A percentile compares a stretch with the other conserved stretches of the same genome.
Evolutionary conservation across 495 filamentous ascomycete genomes (phyloP).

Genomic region (Cenococcum geophilum): DNA sequence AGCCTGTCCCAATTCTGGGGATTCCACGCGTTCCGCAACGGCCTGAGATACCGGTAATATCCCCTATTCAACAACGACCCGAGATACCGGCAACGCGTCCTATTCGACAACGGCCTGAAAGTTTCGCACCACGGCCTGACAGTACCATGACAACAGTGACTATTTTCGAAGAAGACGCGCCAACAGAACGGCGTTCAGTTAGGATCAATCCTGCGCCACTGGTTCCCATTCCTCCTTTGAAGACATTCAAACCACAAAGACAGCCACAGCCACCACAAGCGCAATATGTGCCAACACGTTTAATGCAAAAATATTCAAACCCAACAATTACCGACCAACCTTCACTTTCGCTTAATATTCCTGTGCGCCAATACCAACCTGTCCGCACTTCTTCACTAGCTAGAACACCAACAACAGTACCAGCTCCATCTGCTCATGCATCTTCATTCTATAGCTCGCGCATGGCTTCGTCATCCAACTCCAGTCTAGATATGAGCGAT

Average conservation of each 20-base stretch:
- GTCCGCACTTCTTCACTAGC: not conserved
- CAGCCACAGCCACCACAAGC: slow-evolving; percentile 4
- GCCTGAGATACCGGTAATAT: not conserved
- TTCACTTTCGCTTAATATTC: slow-evolving; percentile 23
- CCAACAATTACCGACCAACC: slow-evolving; percentile 5
- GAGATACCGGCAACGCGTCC: not conserved
- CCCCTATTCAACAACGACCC: slow-evolving; percentile 4
- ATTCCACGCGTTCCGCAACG: slow-evolving; percentile 5
- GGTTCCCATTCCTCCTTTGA: slow-evolving; percentile 24
- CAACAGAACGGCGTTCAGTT: slow-evolving; percentile 14
- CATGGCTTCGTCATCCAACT: not conserved
- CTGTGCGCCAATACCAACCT: slow-evolving; percentile 25
- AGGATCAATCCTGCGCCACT: slow-evolving; percentile 16
- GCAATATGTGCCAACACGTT: no score
- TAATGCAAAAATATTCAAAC: no score
- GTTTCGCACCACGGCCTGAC: slow-evolving; percentile 5
- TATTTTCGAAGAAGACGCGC: slow-evolving; percentile 29
- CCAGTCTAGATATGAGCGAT: slow-evolving; percentile 11
- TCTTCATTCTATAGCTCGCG: not conserved
- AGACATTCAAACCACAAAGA: slow-evolving; percentile 21
- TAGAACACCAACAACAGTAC: not conserved
- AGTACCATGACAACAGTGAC: slow-evolving; percentile 25
- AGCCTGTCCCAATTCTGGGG: not conserved
- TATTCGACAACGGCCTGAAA: not conserved
- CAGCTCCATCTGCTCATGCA: not conserved